These are phyloP conservation scores for Podila epigama DNA, from an alignment of 192 early-diverging fungal genomes.

Conservation along the genomic window DNA sequence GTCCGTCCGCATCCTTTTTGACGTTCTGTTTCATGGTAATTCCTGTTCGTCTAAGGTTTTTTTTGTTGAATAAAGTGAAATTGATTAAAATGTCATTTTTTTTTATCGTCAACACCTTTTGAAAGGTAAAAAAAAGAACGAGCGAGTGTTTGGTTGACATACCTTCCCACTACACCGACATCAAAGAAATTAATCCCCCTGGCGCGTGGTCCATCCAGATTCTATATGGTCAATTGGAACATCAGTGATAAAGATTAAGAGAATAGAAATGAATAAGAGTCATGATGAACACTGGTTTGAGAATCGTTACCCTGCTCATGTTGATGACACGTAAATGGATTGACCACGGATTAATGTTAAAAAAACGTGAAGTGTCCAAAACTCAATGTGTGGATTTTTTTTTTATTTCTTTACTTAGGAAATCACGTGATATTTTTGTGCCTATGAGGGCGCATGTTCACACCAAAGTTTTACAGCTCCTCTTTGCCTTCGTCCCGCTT, in stretches of 20 bases:
- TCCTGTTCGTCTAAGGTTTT: conserved; percentile 31
- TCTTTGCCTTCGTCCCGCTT: not conserved
- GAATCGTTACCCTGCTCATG: not conserved
- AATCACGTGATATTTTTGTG: too few relatives aligned
- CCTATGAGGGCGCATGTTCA: too few relatives aligned
- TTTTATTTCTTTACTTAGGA: too few relatives aligned
- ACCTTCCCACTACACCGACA: conserved; percentile 37
- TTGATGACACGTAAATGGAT: too few relatives aligned
- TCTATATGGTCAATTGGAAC: not conserved
- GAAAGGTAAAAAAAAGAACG: not conserved
- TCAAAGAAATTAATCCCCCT: conserved; percentile 17
- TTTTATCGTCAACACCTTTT: not conserved
- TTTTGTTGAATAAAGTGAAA: not conserved
- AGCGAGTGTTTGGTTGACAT: not conserved
- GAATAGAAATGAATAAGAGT: too few relatives aligned
- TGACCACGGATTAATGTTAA: too few relatives aligned
- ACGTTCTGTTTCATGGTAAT: conserved; percentile 34
- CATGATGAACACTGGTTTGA: too few relatives aligned
- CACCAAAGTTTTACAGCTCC: conserved; percentile 7
- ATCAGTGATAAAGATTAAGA: not conserved
- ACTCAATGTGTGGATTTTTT: too few relatives aligned
- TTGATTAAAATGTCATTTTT: not conserved
- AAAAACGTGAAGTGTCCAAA: too few relatives aligned
- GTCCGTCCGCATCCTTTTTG: conserved; percentile 45
- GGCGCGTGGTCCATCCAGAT: not conserved